Base-by-base conservation (phyloP, 495 filamentous ascomycete species). In the Tetracladium setigerum region DNA sequence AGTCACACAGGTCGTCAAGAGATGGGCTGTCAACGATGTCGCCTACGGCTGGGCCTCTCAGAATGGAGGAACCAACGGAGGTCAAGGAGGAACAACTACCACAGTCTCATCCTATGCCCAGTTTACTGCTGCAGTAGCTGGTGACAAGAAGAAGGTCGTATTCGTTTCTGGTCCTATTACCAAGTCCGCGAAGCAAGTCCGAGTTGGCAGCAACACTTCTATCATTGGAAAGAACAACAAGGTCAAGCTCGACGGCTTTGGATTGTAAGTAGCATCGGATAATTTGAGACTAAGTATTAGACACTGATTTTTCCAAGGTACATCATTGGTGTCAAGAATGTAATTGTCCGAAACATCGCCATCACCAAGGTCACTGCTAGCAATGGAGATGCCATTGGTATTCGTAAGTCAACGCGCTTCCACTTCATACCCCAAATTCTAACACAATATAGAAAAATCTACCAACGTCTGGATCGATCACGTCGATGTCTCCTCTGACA, bases 381-480 rank as follows among this genome's bases (percentile, higher is more conserved):
- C 6, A 70, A 78, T 44, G 79, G 78, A 17, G 82, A 85, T 59
- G 77, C 71, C 18, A 72, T 85, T 52, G 73, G 65, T 38, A 72
- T 84, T 33, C 70, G 74, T 59, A 73, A 58, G 52, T 67, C 52
- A 43, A 27, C 7, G 7, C 7, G 3, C 22, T 27, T 27, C 22
- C 3, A 27, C 3, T 7, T 3, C 22, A 27, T 27, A 3, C 22
- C 22, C 22, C 22, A 27, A 3, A 27, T 27, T 27, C 22, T 27
- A 27, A 27, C 22, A 27, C n/a, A 27, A 27, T 7, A 27, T 27
- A 27, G 22, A 27, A 27, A 27, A 27, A 27, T 27, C 22, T 27
- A 78, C 62, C 50, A 83, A 84, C 46, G 69, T 86, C 33, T 84
- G 81, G 81, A 66, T 85, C 30, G 82, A 87, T 62, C 81, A 85